Conservation (phyloP, 1,139 yeast genomes). For the Sugiyamaella pinicola region DNA sequence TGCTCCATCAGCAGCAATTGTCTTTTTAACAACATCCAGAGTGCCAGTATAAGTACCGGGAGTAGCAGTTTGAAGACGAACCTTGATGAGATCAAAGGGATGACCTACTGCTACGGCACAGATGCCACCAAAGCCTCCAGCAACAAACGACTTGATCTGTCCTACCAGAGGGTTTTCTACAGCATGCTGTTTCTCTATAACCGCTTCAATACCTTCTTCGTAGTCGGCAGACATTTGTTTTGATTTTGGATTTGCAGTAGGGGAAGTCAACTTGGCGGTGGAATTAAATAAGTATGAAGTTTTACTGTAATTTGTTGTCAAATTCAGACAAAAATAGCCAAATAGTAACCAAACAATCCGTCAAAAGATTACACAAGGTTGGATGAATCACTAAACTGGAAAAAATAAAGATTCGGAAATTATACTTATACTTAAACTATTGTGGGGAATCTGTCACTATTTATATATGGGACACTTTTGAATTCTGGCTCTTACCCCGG, state of each 20-base stretch:
- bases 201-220: conserved; percentile 26
- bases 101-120: conserved; percentile 93
- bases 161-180: conserved; percentile 39
- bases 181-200: conserved; percentile 5
- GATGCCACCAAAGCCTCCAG: conserved; percentile 87
- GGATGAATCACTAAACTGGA: not conserved
- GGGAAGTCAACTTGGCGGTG: not conserved
- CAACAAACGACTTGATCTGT: conserved; percentile 72
- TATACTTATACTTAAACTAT: not conserved
- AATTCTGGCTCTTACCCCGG: conserved; percentile 3
- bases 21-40: conserved; percentile 65
- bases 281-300: too few species aligned
- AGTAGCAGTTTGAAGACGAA: conserved; percentile 68
- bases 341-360: not conserved
- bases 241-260: not conserved
- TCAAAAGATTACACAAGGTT: not conserved
- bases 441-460: not conserved
- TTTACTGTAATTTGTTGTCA: too few species aligned
- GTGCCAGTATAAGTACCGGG: conserved; percentile 63
- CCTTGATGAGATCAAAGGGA: conserved; percentile 93
- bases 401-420: not conserved
- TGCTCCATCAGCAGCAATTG: conserved; percentile 71
- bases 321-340: not conserved
- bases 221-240: conserved; percentile 22
- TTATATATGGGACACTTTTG: not conserved